A percentile compares a stretch with the other conserved stretches of the same genome.
Conservation (phyloP, 306 rosid genomes). For the Cercis canadensis region DNA sequence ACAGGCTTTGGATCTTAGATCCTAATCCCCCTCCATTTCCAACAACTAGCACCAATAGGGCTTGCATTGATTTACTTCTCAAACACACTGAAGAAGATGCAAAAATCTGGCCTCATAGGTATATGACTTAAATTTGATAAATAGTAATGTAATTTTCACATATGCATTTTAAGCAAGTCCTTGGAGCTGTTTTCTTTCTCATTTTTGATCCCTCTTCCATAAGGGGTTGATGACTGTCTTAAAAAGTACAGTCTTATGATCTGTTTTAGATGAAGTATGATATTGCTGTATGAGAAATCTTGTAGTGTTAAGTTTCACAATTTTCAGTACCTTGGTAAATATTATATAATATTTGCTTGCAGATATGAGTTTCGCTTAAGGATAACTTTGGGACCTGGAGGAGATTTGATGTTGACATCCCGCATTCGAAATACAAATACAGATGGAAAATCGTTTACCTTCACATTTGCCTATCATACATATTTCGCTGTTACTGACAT, state of each 20-base stretch:
- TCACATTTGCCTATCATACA: constrained; percentile 78
- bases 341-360: constrained; percentile 19
- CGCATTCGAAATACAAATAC: constrained; percentile 77
- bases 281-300: background rate
- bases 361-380: constrained; percentile 82
- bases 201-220: background rate
- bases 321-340: background rate
- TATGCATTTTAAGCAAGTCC: background rate
- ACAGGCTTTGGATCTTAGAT: constrained; percentile 72
- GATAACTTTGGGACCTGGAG: constrained; percentile 67
- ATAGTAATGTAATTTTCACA: background rate
- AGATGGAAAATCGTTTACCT: constrained; percentile 73
- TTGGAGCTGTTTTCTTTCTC: background rate
- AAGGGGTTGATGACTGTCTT: background rate
- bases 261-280: background rate
- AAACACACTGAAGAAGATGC: constrained; percentile 64
- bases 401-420: constrained; percentile 73
- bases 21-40: constrained; percentile 73
- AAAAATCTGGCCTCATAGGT: constrained; percentile 80
- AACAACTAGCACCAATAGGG: constrained; percentile 48
- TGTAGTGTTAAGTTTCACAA: no score
- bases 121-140: constrained; percentile 2
- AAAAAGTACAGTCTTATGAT: background rate
- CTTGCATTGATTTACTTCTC: constrained; percentile 72
- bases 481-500: constrained; percentile 68